Evolutionary conservation across 768 basidiomycete species (phyloP), one percentile per base, ranked within the genome.

Genomic region (Boletus eberwhitei): DNA sequence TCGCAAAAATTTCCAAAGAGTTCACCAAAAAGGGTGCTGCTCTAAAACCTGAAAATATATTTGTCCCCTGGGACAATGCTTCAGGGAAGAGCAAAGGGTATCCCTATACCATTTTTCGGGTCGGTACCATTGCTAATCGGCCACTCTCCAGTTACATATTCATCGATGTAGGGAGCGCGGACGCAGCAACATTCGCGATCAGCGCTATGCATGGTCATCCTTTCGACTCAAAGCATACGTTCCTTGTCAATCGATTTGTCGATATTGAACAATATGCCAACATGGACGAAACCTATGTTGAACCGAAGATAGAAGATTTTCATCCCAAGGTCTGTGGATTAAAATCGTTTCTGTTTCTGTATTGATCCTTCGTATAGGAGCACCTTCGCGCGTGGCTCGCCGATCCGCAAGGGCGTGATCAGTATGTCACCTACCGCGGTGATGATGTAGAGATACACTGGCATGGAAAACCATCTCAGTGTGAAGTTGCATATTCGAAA

Each of bases 341-440:
- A 44, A 50, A 17, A n/a, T 47, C 29, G 17, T 21, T 16, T 29
- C 11, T 17, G 32, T 40, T 17, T 50, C 36, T 43, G 6, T 55
- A 24, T 40, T 65, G 19, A 68, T 29, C 41, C 39, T 22, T 37
- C 19, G 26, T 2, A 29, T 60, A 98, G 93, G 97, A 98, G 70
- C 95, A 99, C 75, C 81, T 98, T 57, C 84, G 92, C 44, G 89
- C 91, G 49, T 99, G 96, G 95, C 81, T 98, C 50, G 91, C 86
- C 24, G 97, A 99, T 73, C 78, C 84, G 22, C 86, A 87, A 71
- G 93, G 94, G 35, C 88, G 96, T 57, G 97, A 99, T 71, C 97
- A 99, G 69, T 93, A 93, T 75, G 87, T 92, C 53, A 94, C 92
- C 37, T 94, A 96, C 71, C 85, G 92, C 37, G 92, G 90, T 44